Evolutionary conservation across 257 asterid species (phyloP), one percentile per base, ranked within the genome.

Genomic region (Mentha longifolia): DNA sequence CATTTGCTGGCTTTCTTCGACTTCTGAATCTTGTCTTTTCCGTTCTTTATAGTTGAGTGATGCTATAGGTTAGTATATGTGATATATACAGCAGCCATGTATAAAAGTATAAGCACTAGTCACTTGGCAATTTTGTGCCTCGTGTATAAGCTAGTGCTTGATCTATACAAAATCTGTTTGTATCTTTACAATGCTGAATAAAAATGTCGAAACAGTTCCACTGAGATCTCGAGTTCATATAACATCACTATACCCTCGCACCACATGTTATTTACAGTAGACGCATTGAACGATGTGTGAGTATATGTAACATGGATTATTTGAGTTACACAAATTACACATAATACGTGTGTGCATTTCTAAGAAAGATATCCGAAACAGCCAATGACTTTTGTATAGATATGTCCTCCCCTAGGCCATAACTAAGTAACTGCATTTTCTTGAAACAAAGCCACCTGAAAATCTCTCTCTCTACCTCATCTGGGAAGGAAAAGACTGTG

Each of bases 401-500:
- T 52, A 67, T 41, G 47, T 54, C n/a, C 14, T 17, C 54, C 61
- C 37, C 28, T 52, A 33, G 7, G n/a, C 16, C 4, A 1, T 9
- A 42, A 9, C 47, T 42, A 42, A 9, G 49, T 61, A 42, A 2
- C 47, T 42, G 47, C 14, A 42, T 42, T 42, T 28, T 42, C 47
- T 42, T 0, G 11, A 59, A 25, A 72, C 35, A 63, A 54, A 17
- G 49, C 65, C 16, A 41, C 50, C 69, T 51, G 61, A 57, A 62
- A 65, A 15, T 13, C 58, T 56, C 22, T 20, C 37, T 19, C 59
- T 52, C 31, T 52, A 6, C 9, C 13, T 84, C 81, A 89, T 54
- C 96, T 84, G 47, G 96, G 96, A 61, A 79, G 78, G 83, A 88
- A 85, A 39, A 84, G 73, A 51, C 92, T 86, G 10, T 86, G 83